These are phyloP conservation scores for Magnolia officinalis DNA, from an alignment of 164 flowering plant species.

Conservation along the genomic window DNA sequence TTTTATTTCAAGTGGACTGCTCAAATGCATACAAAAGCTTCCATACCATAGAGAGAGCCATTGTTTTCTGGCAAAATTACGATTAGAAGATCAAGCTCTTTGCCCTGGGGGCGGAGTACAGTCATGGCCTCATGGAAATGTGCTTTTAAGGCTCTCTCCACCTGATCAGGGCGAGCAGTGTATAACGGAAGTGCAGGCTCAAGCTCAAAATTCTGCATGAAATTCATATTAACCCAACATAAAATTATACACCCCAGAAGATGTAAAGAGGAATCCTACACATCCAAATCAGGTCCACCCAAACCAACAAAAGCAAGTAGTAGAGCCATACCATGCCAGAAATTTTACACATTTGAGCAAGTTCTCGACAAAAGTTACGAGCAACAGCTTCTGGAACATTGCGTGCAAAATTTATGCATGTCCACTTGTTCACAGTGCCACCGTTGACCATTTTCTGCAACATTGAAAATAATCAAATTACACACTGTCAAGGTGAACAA, in stretches of 20 bases:
- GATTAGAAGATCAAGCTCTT: constrained; percentile 67
- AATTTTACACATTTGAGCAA: constrained; percentile 73
- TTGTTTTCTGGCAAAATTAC: constrained; percentile 77
- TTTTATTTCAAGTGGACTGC: not conserved
- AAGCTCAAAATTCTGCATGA: constrained; percentile 41
- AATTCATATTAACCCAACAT: not conserved
- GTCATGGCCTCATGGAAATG: constrained; percentile 64
- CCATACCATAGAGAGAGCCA: constrained; percentile 76
- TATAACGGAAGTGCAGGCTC: constrained; percentile 54
- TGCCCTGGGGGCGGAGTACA: constrained; percentile 36
- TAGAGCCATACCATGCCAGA: constrained; percentile 77
- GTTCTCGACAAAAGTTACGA: constrained; percentile 64
- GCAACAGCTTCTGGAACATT: constrained; percentile 67
- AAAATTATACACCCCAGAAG: not conserved
- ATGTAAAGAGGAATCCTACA: not conserved
- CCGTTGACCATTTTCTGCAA: constrained; percentile 63
- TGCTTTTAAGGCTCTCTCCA: constrained; percentile 57
- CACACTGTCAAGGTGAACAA: not conserved
- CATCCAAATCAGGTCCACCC: not conserved
- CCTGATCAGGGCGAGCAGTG: constrained; percentile 68
- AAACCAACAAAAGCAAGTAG: not conserved
- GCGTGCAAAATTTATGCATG: constrained; percentile 80
- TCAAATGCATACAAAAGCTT: not conserved
- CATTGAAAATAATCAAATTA: not conserved
- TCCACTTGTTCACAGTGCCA: constrained; percentile 78